Base-by-base conservation (phyloP, 1,284 basidiomycete species). In the Xanthoconium separans region DNA sequence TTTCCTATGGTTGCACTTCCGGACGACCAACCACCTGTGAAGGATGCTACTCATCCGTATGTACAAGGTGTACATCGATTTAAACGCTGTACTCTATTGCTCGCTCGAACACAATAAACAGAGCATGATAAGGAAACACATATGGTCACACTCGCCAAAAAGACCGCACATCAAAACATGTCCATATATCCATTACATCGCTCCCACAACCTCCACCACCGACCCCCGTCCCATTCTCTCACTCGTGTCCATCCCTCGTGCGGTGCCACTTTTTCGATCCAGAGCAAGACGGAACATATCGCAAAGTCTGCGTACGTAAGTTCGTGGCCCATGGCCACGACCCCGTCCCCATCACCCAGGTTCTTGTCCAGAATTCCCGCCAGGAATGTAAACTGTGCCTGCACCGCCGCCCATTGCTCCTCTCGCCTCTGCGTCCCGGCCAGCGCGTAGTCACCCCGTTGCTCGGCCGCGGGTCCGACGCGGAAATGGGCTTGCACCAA, bases 281-380 rank as follows among this genome's bases (percentile, higher is more conserved):
- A 87, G 46, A 87, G 78, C 47, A 88, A 64, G 29, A 86, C 77
- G 0, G 87, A 81, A 60, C 84, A 87, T 20, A 89, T 69, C 3
- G 84, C 81, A 63, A 89, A 88, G 61, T 89, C 87, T 0, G 84
- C 84, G 60, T 87, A 87, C 11, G 79, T 81, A 37, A 88, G 74
- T 20, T 86, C 81, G 42, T 75, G 71, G 3, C 86, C 87, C 77
- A 82, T 83, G 22, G 74, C 80, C 24, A 88, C 83, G n/a, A 81
- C 71, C 2, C 83, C 83, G 59, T 86, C 83, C 1, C 84, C 79
- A 18, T 77, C 75, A 0, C 73, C 75, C 1, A 67, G 59, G 58
- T 89, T 89, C 70, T 86, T 87, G 61, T 86, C 83, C 13, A 89
- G 70, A 8, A 88, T 74, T 51, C 70, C 69, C 4, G 84, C 79